Evolutionary conservation across 805 yeast genomes (phyloP).

Genomic region (Priceomyces melissophilus): DNA sequence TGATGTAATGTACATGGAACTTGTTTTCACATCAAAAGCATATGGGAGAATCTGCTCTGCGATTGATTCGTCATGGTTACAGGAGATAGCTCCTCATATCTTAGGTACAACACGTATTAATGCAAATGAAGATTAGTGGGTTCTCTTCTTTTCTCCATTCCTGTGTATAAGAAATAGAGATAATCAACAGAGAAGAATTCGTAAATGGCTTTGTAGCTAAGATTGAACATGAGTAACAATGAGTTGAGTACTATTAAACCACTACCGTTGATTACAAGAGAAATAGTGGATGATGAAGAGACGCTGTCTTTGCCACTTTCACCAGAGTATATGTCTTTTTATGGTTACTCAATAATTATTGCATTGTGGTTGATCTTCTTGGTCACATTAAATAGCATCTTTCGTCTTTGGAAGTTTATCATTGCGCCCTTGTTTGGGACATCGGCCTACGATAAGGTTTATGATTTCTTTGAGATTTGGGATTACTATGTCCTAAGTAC

Average conservation of each 20-base stretch:
- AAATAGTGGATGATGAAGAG: neutral
- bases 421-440: constrained; percentile 26
- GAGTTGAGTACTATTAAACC: constrained; percentile 8
- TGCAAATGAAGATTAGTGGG: neutral
- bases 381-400: constrained; percentile 32
- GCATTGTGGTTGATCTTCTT: constrained; percentile 31
- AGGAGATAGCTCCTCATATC: constrained; percentile 70
- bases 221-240: neutral
- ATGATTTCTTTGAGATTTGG: constrained; percentile 13
- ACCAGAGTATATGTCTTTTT: constrained; percentile 5
- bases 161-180: too few species aligned
- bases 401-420: constrained; percentile 32
- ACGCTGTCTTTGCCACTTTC: neutral
- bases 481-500: constrained; percentile 31
- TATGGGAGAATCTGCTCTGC: constrained; percentile 88
- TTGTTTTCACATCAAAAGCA: constrained; percentile 88
- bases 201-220: too few species aligned
- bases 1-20: constrained; percentile 93
- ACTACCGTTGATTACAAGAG: constrained; percentile 7
- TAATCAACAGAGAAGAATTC: too few species aligned
- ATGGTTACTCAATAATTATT: constrained; percentile 28
- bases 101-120: constrained; percentile 40
- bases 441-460: constrained; percentile 12
- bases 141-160: too few species aligned
- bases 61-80: constrained; percentile 80